These are phyloP conservation scores for Amaranthus palmeri DNA, from an alignment of 148 eudicot species.

Conservation along the genomic window DNA sequence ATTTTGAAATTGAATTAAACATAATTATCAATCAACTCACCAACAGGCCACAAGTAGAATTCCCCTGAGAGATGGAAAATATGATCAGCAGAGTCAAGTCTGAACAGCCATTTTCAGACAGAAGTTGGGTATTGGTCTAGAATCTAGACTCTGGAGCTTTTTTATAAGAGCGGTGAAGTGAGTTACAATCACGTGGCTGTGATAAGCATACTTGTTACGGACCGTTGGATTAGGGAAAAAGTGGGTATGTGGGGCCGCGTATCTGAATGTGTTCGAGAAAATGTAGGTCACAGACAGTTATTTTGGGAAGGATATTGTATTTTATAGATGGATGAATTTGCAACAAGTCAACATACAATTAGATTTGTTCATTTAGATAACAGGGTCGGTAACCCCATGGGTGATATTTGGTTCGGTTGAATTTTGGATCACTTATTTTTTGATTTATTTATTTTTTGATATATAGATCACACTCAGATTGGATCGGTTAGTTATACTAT, in stretches of 20 bases:
- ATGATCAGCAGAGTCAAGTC: constrained; percentile 8
- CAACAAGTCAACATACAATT: no score
- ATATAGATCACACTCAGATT: no score
- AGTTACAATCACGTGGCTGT: constrained; percentile 9
- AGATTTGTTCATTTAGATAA: no score
- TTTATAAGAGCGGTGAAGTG: constrained; percentile 10
- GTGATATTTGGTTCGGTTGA: no score
- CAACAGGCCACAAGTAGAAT: not conserved
- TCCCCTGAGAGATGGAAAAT: not conserved
- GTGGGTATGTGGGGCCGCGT: constrained; percentile 1
- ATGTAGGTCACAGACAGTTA: not conserved
- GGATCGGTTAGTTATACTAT: no score
- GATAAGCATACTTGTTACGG: not conserved
- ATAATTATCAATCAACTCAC: not conserved
- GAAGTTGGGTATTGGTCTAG: no score
- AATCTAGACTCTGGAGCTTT: not conserved
- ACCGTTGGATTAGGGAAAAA: not conserved
- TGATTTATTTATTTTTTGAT: no score
- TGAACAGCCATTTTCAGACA: no score
- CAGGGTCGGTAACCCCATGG: no score
- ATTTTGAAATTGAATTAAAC: not conserved
- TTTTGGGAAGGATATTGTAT: no score
- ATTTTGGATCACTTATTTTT: no score
- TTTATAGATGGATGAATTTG: no score
- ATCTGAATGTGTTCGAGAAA: constrained; percentile 1